Evolutionary conservation across 345 rosid genomes (phyloP), one percentile per base, ranked within the genome.

Genomic region (Combretum micranthum): DNA sequence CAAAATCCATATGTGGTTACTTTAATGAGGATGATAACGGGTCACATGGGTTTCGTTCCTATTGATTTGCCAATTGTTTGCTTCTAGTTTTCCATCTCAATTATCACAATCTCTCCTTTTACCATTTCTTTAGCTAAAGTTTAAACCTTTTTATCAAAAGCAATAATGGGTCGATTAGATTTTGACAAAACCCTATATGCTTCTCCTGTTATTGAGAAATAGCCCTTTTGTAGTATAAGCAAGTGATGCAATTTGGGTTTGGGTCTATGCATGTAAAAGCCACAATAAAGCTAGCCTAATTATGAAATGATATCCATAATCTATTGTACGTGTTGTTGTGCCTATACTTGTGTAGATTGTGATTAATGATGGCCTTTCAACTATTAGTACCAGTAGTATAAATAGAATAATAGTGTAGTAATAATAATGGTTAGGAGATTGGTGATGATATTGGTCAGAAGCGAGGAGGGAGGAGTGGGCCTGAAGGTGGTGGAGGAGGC

Each of bases 331-430:
- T 9, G 52, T 48, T 2, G 60, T 73, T 10, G 53, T 81, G 48
- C 83, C 85, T 20, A 53, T 77, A 52, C 78, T 82, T 42, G 68
- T 66, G 32, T 56, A 48, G 17, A 69, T 79, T 68, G 57, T 77
- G 39, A 32, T 5, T 26, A 70, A 48, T 32, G 42, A n/a, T 52
- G 15, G 14, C 9, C 53, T 37, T 66, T 54, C 73, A 37, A 52
- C 55, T 44, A 55, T 52, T 55, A 67, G 59, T 13, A 49, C 44
- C 52, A 57, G n/a, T n/a, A n/a, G 64, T 44, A 62, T 69, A 12
- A 32, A 32, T 32, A 32, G 39, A 57, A n/a, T 26, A 14, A 3
- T 4, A 12, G 70, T 60, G 74, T 55, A 55, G 72, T 71, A n/a
- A n/a, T n/a, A n/a, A n/a, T n/a, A n/a, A n/a, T n/a, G n/a, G n/a